Evolutionary conservation across 305 asterid species (phyloP), one percentile per base, ranked within the genome.

Genomic region (Lippia alba): DNA sequence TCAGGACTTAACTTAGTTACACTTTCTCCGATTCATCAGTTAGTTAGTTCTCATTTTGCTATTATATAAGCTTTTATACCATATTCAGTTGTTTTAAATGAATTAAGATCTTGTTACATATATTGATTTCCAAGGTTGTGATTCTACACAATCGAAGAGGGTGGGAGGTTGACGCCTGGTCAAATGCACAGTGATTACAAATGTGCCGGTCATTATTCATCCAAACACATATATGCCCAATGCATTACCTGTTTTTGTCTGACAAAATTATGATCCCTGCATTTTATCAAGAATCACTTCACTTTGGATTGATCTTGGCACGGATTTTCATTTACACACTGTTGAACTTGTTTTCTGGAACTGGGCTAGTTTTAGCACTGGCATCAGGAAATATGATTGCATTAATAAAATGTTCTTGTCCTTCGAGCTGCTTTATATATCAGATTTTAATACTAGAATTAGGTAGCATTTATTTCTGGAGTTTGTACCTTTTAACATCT

Each of bases 151-250:
- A 48, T 7, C 61, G 2, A 7, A 56, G 40, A 8, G 45, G 24
- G 56, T 8, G 45, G 45, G 56, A 32, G 12, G 4, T 14, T 0
- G 1, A 15, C 9, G 16, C 44, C 30, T 53, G 49, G 65, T 68
- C 9, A 51, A 36, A 33, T 66, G 61, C 36, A 33, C 7, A 66
- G 17, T 51, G n/a, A n/a, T n/a, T n/a, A n/a, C n/a, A n/a, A n/a
- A n/a, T n/a, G n/a, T n/a, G n/a, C n/a, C n/a, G 34, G 17, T 16
- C 6, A 36, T 19, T 5, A 19, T 12, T 14, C 14, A 34, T 53
- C 53, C 32, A 15, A 24, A 39, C 7, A 6, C 10, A 9, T 5
- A 39, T 1, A 9, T 9, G 9, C 45, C 45, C 45, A 39, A 39
- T 9, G 1, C 45, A 39, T 24, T 24, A 24, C 30, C 30, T 24